Conservation (phyloP, 805 yeast species). For the Myxozyma udenii region DNA sequence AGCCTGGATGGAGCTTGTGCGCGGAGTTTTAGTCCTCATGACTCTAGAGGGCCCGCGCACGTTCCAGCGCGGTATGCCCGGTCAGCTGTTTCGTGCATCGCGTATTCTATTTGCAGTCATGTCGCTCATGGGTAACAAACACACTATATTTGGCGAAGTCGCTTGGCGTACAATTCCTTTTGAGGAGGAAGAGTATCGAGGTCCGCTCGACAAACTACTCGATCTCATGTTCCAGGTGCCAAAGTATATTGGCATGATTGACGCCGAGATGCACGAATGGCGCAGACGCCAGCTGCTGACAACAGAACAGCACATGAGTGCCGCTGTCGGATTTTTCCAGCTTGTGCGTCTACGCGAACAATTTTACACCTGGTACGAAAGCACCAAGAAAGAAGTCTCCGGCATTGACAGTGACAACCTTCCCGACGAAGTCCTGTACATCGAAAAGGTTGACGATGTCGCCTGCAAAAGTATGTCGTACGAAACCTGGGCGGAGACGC, state of each 20-base stretch:
- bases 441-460: background rate
- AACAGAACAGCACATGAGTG: background rate
- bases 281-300: background rate
- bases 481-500: background rate
- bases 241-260: background rate
- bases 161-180: slow-evolving; percentile 8
- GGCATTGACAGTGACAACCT: background rate
- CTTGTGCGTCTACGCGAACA: background rate
- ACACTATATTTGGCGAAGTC: slow-evolving; percentile 2
- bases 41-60: slow-evolving; percentile 2
- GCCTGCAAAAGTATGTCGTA: background rate
- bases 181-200: background rate
- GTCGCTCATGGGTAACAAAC: background rate
- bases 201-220: background rate
- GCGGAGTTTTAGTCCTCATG: slow-evolving; percentile 1
- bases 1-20: background rate
- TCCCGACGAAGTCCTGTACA: background rate
- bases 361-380: background rate
- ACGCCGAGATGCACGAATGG: background rate
- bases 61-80: slow-evolving; percentile 1
- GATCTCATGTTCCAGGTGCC: slow-evolving; percentile 2
- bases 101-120: background rate
- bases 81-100: slow-evolving; percentile 2
- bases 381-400: background rate
- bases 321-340: slow-evolving; percentile 1